Evolutionary conservation across 208 protist genomes (phyloP).

Genomic region (Angomonas deanei): DNA sequence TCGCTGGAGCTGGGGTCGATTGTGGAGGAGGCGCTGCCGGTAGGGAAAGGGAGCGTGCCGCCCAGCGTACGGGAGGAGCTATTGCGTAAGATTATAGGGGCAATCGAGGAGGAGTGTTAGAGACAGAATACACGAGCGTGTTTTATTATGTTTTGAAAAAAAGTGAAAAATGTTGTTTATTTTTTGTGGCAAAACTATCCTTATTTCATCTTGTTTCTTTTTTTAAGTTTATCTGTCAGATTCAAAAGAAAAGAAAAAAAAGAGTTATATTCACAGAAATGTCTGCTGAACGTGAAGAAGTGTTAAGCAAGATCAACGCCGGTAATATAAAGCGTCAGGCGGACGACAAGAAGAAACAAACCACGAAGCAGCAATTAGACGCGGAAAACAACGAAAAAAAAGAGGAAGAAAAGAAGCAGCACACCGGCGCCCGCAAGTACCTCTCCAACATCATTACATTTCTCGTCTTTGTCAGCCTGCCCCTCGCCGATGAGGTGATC

Average conservation of each 20-base stretch:
- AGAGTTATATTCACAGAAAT: not conserved
- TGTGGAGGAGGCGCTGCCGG: conserved; percentile 50
- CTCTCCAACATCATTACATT: conserved; percentile 69
- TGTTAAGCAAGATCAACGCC: conserved; percentile 55
- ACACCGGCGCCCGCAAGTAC: not conserved
- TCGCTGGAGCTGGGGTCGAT: conserved; percentile 48
- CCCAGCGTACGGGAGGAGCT: conserved; percentile 49
- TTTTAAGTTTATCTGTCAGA: not conserved
- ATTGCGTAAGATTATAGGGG: conserved; percentile 34
- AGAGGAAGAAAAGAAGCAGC: not conserved
- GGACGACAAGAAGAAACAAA: not conserved
- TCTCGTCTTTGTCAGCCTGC: conserved; percentile 77
- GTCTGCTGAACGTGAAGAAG: too few relatives aligned
- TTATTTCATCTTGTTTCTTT: not conserved
- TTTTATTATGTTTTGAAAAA: too few relatives aligned
- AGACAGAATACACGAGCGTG: too few relatives aligned
- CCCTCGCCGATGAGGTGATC: conserved; percentile 62
- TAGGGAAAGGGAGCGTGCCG: conserved; percentile 36
- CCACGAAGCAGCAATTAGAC: not conserved
- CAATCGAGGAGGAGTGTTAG: conserved; percentile 15
- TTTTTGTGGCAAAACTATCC: not conserved
- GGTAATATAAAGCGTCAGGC: conserved; percentile 45
- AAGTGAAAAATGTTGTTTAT: too few relatives aligned
- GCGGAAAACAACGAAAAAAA: not conserved
- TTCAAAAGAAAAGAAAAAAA: conserved; percentile 1